These are phyloP conservation scores for Gossypium thurberi DNA, from an alignment of 345 rosid genomes.

Conservation along the genomic window DNA sequence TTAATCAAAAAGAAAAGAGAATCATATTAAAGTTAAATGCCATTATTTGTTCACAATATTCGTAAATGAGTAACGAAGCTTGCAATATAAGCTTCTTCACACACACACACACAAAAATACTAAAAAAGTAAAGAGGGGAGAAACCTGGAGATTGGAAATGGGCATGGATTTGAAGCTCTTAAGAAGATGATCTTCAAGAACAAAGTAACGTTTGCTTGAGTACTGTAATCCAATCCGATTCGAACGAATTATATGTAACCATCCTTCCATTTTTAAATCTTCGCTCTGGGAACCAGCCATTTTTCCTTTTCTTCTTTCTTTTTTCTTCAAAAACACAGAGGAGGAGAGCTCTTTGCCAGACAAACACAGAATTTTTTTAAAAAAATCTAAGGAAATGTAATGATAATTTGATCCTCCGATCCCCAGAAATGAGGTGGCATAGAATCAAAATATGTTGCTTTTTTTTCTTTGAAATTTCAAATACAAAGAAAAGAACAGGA, in stretches of 20 bases:
- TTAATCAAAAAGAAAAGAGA: not conserved
- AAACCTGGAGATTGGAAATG: constrained; percentile 47
- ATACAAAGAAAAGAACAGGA: constrained; percentile 10
- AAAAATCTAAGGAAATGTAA: not conserved
- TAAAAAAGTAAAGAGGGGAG: not conserved
- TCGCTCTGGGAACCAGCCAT: constrained; percentile 37
- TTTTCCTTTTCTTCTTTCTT: not conserved
- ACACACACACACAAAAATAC: not conserved
- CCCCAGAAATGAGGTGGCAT: constrained; percentile 3
- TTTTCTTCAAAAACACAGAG: not conserved
- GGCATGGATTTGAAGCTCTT: constrained; percentile 66
- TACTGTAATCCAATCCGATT: constrained; percentile 73
- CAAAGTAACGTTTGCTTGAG: constrained; percentile 77
- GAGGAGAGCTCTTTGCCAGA: not conserved
- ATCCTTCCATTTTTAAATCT: constrained; percentile 72
- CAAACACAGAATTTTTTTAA: not conserved
- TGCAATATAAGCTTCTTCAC: not conserved
- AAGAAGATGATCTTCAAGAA: constrained; percentile 61
- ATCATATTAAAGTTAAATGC: not conserved
- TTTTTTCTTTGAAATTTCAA: not conserved
- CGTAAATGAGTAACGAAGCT: not conserved
- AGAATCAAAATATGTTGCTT: not conserved
- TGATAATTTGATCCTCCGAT: constrained; percentile 13
- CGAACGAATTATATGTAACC: constrained; percentile 71
- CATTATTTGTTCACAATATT: not conserved